These are phyloP conservation scores for Terana coerulea DNA, from an alignment of 768 basidiomycete species.

Conservation along the genomic window DNA sequence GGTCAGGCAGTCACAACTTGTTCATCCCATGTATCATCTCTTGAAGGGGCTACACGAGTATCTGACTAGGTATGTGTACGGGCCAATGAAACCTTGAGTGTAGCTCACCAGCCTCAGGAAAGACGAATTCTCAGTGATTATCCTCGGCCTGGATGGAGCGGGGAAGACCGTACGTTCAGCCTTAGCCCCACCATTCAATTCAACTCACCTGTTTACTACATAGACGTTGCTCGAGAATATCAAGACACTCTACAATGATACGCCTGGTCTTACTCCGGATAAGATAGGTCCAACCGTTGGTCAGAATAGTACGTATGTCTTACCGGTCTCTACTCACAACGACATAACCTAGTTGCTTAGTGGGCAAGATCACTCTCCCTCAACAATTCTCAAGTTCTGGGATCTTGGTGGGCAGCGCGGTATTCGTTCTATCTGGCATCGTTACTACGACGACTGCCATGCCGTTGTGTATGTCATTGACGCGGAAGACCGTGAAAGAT, in stretches of 20 bases:
- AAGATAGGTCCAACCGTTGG: conserved; percentile 97
- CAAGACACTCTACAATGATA: conserved; percentile 86
- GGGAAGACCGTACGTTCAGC: conserved; percentile 72
- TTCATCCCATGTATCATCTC: conserved; percentile 79
- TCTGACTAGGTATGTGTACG: conserved; percentile 61
- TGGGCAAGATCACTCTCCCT: conserved; percentile 93
- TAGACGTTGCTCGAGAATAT: conserved; percentile 90
- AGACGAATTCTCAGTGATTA: conserved; percentile 91
- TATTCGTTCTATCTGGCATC: conserved; percentile 90
- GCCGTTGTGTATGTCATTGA: conserved; percentile 96
- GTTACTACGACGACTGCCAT: conserved; percentile 96
- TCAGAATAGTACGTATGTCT: conserved; percentile 85
- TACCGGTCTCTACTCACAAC: too few relatives aligned
- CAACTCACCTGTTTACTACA: not conserved
- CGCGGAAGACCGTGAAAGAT: conserved; percentile 82
- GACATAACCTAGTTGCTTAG: conserved; percentile 46
- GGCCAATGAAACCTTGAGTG: not conserved
- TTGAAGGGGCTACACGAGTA: conserved; percentile 90
- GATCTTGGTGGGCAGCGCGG: conserved; percentile 95
- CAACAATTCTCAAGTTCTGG: conserved; percentile 94
- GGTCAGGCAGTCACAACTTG: not conserved
- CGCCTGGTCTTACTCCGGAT: conserved; percentile 82
- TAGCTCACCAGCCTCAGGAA: conserved; percentile 42
- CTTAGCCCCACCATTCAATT: not conserved
- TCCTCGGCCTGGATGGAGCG: conserved; percentile 89